Conservation (phyloP, 2,329 filamentous ascomycete species). For the Colletotrichum incanum region DNA sequence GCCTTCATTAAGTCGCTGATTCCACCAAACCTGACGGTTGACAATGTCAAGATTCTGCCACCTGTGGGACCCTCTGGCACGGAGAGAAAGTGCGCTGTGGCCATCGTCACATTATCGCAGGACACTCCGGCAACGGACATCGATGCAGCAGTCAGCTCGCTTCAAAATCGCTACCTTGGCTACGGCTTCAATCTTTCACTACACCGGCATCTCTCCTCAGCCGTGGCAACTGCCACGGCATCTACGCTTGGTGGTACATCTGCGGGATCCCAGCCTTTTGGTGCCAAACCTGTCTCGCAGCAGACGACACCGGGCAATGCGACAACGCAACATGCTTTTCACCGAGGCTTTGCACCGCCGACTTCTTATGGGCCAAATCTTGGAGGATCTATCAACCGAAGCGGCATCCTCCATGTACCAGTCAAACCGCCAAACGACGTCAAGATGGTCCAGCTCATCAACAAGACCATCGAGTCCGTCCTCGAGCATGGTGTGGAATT, state of each 20-base stretch:
- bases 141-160: constrained; percentile 81
- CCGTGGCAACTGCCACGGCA: constrained; percentile 64
- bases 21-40: constrained; percentile 74
- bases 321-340: constrained; percentile 61
- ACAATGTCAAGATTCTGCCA: constrained; percentile 81
- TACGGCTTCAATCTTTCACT: constrained; percentile 87
- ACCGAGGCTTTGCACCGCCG: constrained; percentile 82
- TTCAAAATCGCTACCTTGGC: constrained; percentile 89
- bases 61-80: constrained; percentile 64
- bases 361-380: constrained; percentile 71
- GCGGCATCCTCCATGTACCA: constrained; percentile 74
- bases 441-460: constrained; percentile 85
- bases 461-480: constrained; percentile 87
- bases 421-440: constrained; percentile 85
- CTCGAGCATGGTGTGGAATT: constrained; percentile 88
- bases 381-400: constrained; percentile 59
- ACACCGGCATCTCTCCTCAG: constrained; percentile 87
- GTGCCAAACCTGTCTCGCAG: constrained; percentile 77
- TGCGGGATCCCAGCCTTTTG: constrained; percentile 77
- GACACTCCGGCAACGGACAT: constrained; percentile 89
- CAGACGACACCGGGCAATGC: constrained; percentile 53
- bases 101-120: constrained; percentile 85
- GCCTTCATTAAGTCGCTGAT: constrained; percentile 73
- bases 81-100: constrained; percentile 81
- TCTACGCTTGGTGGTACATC: constrained; percentile 61